Evolutionary conservation across 164 flowering plant species (phyloP), one percentile per base, ranked within the genome.

Genomic region (Liriodendron chinense): DNA sequence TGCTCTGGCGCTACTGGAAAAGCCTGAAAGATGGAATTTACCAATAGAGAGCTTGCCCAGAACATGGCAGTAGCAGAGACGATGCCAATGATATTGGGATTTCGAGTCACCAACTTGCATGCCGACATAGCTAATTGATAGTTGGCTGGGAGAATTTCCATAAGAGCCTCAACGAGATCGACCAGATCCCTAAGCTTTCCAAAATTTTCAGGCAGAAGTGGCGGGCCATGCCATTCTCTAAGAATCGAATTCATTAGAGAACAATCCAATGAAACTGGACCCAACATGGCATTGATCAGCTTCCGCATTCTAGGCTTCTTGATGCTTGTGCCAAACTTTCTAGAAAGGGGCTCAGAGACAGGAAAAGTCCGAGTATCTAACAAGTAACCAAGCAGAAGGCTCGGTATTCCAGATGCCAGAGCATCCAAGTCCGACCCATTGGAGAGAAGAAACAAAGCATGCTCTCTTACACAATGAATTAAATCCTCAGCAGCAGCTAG

Each of bases 1-100:
- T 64, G 72, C 79, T 94, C 97, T 1, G 97, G 92, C 9, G 94
- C 88, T 8, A 87, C 78, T n/a, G 97, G 97, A 67, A 87, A 72
- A 65, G 90, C 86, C 81, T 79, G 84, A 71, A 76, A 85, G 24
- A 94, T 77, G 77, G 96, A 80, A 75, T 81, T 85, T 6, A 90
- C 85, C 83, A 94, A 73, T 43, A 83, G 74, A 14, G 89, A 87
- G 71, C 89, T 76, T 16, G 90, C 94, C 97, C 98, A 94, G 72
- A 86, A 93, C 47, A 80, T 65, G 48, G 83, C 72, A 80, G 85
- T 74, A 14, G 85, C 74, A 76, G 86, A 79, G 48, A 76, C 64
- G 56, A 75, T 65, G 24, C 67, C 77, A 18, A 20, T 20, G 21
- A 67, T 64, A 16, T 73, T 78, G 28, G 62, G 28, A 50, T 50